Evolutionary conservation across 129 eudicot species (phyloP), one percentile per base, ranked within the genome.

Genomic region (Ambrosia artemisiifolia): DNA sequence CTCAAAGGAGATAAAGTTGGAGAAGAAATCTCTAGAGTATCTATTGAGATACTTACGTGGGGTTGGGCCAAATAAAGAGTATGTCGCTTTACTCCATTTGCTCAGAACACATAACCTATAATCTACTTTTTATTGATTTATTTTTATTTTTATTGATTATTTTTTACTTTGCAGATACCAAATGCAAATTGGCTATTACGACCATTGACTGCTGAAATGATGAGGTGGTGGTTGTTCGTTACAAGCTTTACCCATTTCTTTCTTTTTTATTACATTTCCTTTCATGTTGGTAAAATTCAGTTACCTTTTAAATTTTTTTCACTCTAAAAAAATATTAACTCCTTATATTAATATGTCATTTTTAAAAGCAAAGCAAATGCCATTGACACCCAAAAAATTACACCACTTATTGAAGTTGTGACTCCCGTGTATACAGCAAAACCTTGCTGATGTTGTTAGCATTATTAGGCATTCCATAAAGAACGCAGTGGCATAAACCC

Each of bases 181-280:
- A 94, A 90, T 81, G 98, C 98, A n/a, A 97, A 94, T 79, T 94
- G 98, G 98, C 86, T 96, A 75, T 64, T 94, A 14, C 88, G 98
- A 9, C 98, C 98, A 34, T 84, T 94, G 68, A 92, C 98, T 11
- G 61, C 50, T 59, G 96, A 85, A 75, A 94, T 94, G 98, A 36
- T 94, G 64, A 90, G 83, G 95, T 91, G 83, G 51, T 48, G 50
- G 17, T 70, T 62, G 65, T 53, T 71, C 32, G 46, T 71, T 59
- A 67, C 60, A 28, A 67, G 44, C n/a, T 34, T 18, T 18, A 34
- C 44, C 10, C 5, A 1, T 42, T 30, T 0, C 43, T 16, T 14
- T 4, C 36, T 11, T 11, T 34, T 68, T 33, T 44, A 3, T 11
- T 16, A 51, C 43, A 8, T n/a, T 63, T 63, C 32, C 24, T 6